A percentile compares a stretch with the other conserved stretches of the same genome.
These are phyloP conservation scores for Pichia membranifaciens DNA, from an alignment of 805 yeast species.

Conservation along the genomic window DNA sequence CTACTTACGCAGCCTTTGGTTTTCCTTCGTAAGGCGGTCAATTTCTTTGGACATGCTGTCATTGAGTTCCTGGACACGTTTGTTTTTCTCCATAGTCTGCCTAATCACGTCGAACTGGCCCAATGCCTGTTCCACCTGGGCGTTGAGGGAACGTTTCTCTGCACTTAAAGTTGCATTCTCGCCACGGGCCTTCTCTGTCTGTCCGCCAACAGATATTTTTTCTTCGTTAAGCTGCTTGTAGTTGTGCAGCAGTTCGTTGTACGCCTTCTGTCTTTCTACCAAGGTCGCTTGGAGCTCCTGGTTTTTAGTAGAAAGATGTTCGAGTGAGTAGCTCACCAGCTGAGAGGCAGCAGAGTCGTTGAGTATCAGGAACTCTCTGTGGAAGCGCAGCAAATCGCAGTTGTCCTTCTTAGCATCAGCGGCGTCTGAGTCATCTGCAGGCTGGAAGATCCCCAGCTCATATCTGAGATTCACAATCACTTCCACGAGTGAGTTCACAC, in stretches of 20 bases:
- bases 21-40: slow-evolving; percentile 19
- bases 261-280: slow-evolving; percentile 15
- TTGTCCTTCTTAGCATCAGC: not conserved
- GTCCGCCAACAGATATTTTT: slow-evolving; percentile 23
- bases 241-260: slow-evolving; percentile 27
- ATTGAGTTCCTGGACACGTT: slow-evolving; percentile 25
- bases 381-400: slow-evolving; percentile 10
- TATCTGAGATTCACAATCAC: slow-evolving; percentile 12
- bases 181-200: slow-evolving; percentile 17
- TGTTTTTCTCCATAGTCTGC: slow-evolving; percentile 28
- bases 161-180: slow-evolving; percentile 19
- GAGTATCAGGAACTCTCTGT: slow-evolving; percentile 10
- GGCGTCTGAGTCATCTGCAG: not conserved
- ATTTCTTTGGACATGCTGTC: slow-evolving; percentile 25
- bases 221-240: slow-evolving; percentile 32
- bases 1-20: slow-evolving; percentile 7
- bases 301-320: slow-evolving; percentile 3
- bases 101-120: slow-evolving; percentile 31
- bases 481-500: slow-evolving; percentile 21
- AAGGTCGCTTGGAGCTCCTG: slow-evolving; percentile 3
- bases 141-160: slow-evolving; percentile 11
- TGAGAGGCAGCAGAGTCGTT: slow-evolving; percentile 6
- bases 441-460: slow-evolving; percentile 1
- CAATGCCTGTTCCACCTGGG: slow-evolving; percentile 20
- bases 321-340: not conserved